Base-by-base conservation (phyloP, 805 yeast genomes). In the Candida khao-thaluensis region DNA sequence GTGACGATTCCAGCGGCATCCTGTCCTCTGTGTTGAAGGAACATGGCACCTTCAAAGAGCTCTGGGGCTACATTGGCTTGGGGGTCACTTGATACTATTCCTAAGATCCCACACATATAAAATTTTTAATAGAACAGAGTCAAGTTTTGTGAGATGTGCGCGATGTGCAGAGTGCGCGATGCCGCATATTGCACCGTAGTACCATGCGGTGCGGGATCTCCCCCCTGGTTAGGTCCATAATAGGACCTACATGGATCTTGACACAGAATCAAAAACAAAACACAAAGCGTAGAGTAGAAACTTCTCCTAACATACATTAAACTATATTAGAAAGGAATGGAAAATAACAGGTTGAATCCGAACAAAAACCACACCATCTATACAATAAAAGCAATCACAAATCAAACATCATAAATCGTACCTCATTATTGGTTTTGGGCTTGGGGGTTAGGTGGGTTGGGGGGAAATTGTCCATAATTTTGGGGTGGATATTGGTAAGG, bases 1-100 rank as follows among this genome's bases (percentile, higher is more conserved):
- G 99, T 93, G 17, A 88, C 93, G 40, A 93, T 91, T 48, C 99
- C 99, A n/a, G 97, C 96, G 8, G 99, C 99, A 62, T 93, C 99
- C 69, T 93, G 99, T 32, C 99, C 99, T 58, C 99, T 78, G 59
- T 93, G 99, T 60, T 93, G 99, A 45, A 93, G 71, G 61, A 84
- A 91, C 68, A 89, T 79, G 47, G 91, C 83, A 5, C 96, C 96
- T 60, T 93, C 99, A 41, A 88, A 81, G 31, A 93, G 72, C 56
- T 90, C 98, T 4, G 95, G 81, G 9, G 96, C 95, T 35, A 85
- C 96, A 42, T 77, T 74, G 35, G 72, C 73, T 17, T 71, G 61
- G 50, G 80, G 85, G 61, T 88, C 85, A 9, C 95, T 86, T 41
- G 87, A 72, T 30, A 88, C 84, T 38, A 91, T 74, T 42, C 96